Evolutionary conservation across 768 basidiomycete species (phyloP).

Genomic region (Rhodotorula diobovata): DNA sequence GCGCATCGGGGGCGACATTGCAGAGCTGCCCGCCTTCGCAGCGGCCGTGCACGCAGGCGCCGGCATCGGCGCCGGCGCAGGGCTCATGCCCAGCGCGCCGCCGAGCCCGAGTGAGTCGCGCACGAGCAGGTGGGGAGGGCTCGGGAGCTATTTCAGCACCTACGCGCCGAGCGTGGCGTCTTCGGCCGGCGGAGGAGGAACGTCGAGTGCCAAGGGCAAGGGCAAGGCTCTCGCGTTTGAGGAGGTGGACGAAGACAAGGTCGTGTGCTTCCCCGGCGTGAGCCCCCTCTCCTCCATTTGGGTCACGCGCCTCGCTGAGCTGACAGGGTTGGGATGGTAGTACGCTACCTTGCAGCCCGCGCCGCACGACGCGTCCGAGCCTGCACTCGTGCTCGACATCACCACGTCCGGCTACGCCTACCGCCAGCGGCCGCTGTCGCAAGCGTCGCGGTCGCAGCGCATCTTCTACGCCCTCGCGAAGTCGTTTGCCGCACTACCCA

Average conservation of each 20-base stretch:
- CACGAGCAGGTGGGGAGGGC: not conserved
- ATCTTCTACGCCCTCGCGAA: constrained; percentile 41
- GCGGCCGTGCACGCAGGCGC: not conserved
- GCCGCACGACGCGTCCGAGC: constrained; percentile 16
- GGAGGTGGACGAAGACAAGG: constrained; percentile 17
- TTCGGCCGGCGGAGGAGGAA: not conserved
- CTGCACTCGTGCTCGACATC: constrained; percentile 29
- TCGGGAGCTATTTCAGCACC: constrained; percentile 6
- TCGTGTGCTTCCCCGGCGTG: constrained; percentile 37
- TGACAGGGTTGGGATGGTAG: not conserved
- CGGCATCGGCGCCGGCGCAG: not conserved
- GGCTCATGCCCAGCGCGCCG: not conserved
- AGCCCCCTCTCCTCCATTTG: not conserved
- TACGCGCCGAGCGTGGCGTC: not conserved
- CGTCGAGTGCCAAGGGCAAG: not conserved
- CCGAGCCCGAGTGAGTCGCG: not conserved
- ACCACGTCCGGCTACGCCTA: constrained; percentile 31
- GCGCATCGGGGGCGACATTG: not conserved
- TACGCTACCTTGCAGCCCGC: constrained; percentile 29
- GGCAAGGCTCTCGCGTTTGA: not conserved
- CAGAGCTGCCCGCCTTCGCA: not conserved
- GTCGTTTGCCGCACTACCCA: constrained; percentile 38
- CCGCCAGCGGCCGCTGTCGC: constrained; percentile 27
- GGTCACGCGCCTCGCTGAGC: no score
- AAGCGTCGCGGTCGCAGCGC: constrained; percentile 41